These are phyloP conservation scores for Akebia trifoliata DNA, from an alignment of 164 flowering plant species.

Conservation along the genomic window DNA sequence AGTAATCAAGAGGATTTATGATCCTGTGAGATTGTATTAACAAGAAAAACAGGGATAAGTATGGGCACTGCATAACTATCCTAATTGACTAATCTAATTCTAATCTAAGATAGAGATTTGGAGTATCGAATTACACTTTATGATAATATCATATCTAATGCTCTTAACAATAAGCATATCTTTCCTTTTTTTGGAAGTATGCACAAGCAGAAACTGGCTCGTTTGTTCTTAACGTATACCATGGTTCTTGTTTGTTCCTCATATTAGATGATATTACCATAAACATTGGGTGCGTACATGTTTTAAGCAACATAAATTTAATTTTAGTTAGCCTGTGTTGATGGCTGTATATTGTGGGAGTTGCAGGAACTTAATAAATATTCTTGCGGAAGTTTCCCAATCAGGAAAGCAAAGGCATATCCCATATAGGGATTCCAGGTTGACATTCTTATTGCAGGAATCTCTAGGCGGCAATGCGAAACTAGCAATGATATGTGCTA, in stretches of 20 bases:
- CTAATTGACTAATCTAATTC: too few species aligned
- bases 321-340: not conserved
- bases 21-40: too few species aligned
- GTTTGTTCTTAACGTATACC: too few species aligned
- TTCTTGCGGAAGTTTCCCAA: conserved; percentile 95
- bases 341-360: conserved; percentile 8
- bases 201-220: too few species aligned
- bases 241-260: not conserved
- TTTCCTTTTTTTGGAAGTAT: too few species aligned
- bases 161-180: too few species aligned
- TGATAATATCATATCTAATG: too few species aligned
- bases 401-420: conserved; percentile 96
- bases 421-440: conserved; percentile 91
- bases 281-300: not conserved
- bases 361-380: conserved; percentile 94
- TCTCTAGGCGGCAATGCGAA: conserved; percentile 99
- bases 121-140: too few species aligned
- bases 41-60: too few species aligned
- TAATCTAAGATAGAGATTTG: too few species aligned
- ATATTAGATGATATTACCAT: not conserved
- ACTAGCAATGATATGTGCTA: conserved; percentile 92
- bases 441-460: conserved; percentile 94
- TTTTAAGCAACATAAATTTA: not conserved
- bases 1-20: too few species aligned
- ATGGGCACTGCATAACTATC: too few species aligned